A percentile compares a stretch with the other conserved stretches of the same genome.
Evolutionary conservation across 345 rosid species (phyloP).

Genomic region (Sonneratia caseolaris): DNA sequence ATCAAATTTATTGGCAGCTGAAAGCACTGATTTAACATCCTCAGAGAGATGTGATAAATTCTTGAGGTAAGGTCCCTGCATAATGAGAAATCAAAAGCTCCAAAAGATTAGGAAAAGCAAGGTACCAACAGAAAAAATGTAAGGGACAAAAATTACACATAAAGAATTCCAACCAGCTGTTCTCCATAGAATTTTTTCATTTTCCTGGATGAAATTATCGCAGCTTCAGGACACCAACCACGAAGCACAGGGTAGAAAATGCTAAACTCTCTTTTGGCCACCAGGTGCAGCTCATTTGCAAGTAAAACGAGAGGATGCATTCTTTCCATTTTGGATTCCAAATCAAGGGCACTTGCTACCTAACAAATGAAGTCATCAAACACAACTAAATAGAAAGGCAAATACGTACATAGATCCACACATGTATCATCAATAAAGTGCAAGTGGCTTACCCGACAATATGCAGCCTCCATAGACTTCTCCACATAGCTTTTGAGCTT

Average conservation of each 20-base stretch:
- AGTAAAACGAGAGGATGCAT: constrained; percentile 70
- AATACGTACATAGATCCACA: background rate
- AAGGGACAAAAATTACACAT: constrained; percentile 9
- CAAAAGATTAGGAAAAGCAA: background rate
- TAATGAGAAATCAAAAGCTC: constrained; percentile 15
- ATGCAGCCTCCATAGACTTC: constrained; percentile 63
- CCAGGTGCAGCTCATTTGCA: constrained; percentile 62
- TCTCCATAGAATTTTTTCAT: constrained; percentile 77
- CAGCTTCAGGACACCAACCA: constrained; percentile 57
- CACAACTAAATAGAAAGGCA: background rate
- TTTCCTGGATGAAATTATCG: constrained; percentile 44
- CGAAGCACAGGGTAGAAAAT: constrained; percentile 54
- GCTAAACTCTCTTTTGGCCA: constrained; percentile 64
- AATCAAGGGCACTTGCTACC: constrained; percentile 46
- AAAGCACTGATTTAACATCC: constrained; percentile 68
- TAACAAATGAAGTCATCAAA: constrained; percentile 19
- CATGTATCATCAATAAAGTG: background rate
- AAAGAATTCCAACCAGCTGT: constrained; percentile 62
- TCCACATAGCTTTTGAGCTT: constrained; percentile 54
- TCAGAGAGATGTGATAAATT: constrained; percentile 62
- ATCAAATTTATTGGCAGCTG: constrained; percentile 70
- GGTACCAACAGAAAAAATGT: background rate
- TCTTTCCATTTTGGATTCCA: constrained; percentile 47
- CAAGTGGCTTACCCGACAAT: constrained; percentile 46
- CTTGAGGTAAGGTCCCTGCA: constrained; percentile 64